Evolutionary conservation across 2,329 filamentous ascomycete species (phyloP).

Genomic region (Phaeosphaeria sp.): DNA sequence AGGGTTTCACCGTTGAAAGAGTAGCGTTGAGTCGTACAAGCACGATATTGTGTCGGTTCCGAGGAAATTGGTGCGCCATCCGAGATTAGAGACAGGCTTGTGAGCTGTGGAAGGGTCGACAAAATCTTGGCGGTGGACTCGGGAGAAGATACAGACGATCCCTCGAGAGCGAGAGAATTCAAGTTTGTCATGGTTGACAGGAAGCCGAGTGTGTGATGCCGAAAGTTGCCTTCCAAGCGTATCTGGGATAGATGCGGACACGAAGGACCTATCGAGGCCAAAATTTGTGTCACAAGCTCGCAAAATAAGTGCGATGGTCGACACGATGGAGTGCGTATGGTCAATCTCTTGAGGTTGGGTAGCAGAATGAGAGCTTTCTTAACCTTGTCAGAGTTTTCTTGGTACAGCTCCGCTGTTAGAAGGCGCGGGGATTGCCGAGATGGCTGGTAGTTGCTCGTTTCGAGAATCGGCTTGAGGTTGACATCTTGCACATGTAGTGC

Average conservation of each 20-base stretch:
- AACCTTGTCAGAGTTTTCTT: constrained; percentile 26
- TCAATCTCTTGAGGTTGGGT: constrained; percentile 26
- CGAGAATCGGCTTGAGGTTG: constrained; percentile 31
- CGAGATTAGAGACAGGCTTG: constrained; percentile 28
- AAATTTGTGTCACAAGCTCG: constrained; percentile 25
- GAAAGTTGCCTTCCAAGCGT: constrained; percentile 32
- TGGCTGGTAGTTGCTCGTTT: not conserved
- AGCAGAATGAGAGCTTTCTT: constrained; percentile 19
- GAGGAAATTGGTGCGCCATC: constrained; percentile 16
- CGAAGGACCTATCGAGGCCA: constrained; percentile 17
- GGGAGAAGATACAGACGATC: constrained; percentile 27
- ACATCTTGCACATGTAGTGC: constrained; percentile 37
- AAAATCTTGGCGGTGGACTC: constrained; percentile 26
- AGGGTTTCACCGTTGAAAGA: constrained; percentile 16
- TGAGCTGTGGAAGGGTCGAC: constrained; percentile 24
- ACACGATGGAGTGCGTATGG: constrained; percentile 19
- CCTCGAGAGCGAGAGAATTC: constrained; percentile 34
- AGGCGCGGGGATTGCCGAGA: constrained; percentile 10
- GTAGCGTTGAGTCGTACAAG: constrained; percentile 19
- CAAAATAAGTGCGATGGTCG: constrained; percentile 36
- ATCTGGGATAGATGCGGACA: constrained; percentile 26
- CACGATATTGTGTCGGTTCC: constrained; percentile 13
- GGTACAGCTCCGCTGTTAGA: constrained; percentile 34
- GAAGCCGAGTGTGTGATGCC: constrained; percentile 29
- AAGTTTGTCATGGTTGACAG: constrained; percentile 20